Percentiles rank a stretch among this genome's conserved stretches.
These are phyloP conservation scores for Leishmania gerbilli DNA, from an alignment of 208 protist species.

Conservation along the genomic window DNA sequence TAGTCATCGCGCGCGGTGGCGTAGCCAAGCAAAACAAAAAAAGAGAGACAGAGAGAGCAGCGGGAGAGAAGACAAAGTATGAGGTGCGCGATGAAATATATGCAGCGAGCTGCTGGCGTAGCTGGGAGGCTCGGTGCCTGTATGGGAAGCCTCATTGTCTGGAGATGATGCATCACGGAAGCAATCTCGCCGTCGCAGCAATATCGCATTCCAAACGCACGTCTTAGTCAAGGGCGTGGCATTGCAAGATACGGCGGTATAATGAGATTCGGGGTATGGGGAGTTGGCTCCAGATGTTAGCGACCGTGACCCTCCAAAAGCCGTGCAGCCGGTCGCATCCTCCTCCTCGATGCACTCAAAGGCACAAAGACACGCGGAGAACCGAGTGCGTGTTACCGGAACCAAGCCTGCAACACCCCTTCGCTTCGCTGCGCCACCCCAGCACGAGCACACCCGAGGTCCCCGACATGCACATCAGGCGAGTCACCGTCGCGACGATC, in stretches of 20 bases:
- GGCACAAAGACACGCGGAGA: not conserved
- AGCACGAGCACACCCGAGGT: not conserved
- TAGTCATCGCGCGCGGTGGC: not conserved
- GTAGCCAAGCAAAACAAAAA: not conserved
- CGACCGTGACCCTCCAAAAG: not conserved
- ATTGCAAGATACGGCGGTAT: not conserved
- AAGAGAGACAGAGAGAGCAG: not conserved
- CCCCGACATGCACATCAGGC: not conserved
- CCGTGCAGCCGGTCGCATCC: not conserved
- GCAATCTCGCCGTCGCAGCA: not conserved
- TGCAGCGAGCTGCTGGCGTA: not conserved
- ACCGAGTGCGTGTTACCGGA: not conserved
- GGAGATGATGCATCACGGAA: not conserved
- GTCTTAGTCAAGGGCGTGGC: not conserved
- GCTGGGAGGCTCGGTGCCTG: not conserved
- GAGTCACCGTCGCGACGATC: not conserved
- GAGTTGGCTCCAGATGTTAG: not conserved
- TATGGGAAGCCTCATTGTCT: not conserved
- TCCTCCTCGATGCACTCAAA: not conserved
- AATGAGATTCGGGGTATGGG: not conserved
- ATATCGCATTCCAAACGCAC: not conserved
- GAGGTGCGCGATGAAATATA: not conserved
- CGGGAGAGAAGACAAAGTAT: not conserved
- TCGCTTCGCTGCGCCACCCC: not conserved
- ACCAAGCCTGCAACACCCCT: not conserved